These are phyloP conservation scores for Magnusiomyces paraingens DNA, from an alignment of 1,139 yeast genomes.

Conservation along the genomic window DNA sequence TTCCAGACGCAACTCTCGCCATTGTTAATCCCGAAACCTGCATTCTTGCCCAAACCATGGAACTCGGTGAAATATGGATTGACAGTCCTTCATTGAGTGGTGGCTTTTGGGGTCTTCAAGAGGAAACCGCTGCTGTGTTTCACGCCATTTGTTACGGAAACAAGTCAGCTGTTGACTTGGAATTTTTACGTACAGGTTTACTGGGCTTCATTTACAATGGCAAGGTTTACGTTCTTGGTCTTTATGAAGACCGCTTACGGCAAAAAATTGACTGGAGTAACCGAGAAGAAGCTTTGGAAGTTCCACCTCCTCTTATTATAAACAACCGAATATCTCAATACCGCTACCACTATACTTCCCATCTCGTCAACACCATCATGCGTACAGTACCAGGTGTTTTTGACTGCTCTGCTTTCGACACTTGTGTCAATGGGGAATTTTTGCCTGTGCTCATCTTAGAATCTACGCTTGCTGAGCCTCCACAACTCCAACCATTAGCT, in stretches of 20 bases:
- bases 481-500: slow-evolving; percentile 58
- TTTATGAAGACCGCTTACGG: slow-evolving; percentile 85
- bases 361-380: slow-evolving; percentile 71
- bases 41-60: slow-evolving; percentile 57
- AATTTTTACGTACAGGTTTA: slow-evolving; percentile 82
- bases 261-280: slow-evolving; percentile 43
- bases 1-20: slow-evolving; percentile 90
- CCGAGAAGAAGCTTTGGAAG: slow-evolving; percentile 16
- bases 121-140: slow-evolving; percentile 68
- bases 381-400: slow-evolving; percentile 74
- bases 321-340: slow-evolving; percentile 24
- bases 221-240: slow-evolving; percentile 78
- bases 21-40: slow-evolving; percentile 90
- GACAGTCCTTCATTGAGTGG: slow-evolving; percentile 85
- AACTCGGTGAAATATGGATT: slow-evolving; percentile 97
- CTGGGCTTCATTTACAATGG: slow-evolving; percentile 86
- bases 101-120: slow-evolving; percentile 71
- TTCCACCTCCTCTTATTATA: background rate
- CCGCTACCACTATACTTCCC: slow-evolving; percentile 79
- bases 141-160: slow-evolving; percentile 76
- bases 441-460: slow-evolving; percentile 85
- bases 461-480: slow-evolving; percentile 56
- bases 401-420: slow-evolving; percentile 89
- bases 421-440: slow-evolving; percentile 76
- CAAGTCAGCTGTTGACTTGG: slow-evolving; percentile 61